A percentile compares a stretch with the other conserved stretches of the same genome.
phyloP scores from a whole-genome alignment of 345 rosid genomes.

The Carallia brachiata region DNA sequence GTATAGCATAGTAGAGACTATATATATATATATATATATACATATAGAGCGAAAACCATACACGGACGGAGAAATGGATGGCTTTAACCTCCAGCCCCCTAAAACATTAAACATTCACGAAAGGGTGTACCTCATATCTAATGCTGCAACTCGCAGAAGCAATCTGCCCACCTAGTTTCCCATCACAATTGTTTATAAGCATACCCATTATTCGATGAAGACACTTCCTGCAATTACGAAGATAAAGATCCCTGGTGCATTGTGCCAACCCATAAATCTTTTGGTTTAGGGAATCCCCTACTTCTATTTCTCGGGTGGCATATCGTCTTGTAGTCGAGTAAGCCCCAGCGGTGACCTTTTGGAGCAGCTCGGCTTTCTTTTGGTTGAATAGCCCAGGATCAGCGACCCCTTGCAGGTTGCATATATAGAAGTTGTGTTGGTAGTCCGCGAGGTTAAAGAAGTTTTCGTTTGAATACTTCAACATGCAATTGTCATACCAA shows the following conservation, averaged over 20 bases:
- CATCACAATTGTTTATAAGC: constrained; percentile 1
- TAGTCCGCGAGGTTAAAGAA: constrained; percentile 44
- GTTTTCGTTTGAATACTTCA: constrained; percentile 31
- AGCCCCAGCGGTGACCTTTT: neutral
- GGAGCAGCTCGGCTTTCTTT: neutral
- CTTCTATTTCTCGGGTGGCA: neutral
- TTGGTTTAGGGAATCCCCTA: neutral
- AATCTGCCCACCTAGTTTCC: constrained; percentile 10
- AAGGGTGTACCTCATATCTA: constrained; percentile 10
- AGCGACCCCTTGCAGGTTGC: neutral
- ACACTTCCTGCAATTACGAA: constrained; percentile 5
- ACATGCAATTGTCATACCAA: constrained; percentile 44
- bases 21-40: too few species aligned
- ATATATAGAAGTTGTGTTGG: constrained; percentile 8
- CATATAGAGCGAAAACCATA: too few species aligned
- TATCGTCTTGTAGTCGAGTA: neutral
- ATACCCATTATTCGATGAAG: neutral
- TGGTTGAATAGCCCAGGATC: neutral
- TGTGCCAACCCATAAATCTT: constrained; percentile 7
- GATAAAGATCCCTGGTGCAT: constrained; percentile 11
- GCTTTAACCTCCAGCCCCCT: neutral
- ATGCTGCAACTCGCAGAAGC: constrained; percentile 7
- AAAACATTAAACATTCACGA: neutral
- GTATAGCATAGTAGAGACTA: too few species aligned
- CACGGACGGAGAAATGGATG: too few species aligned